Conservation (phyloP, 345 rosid genomes). For the Dimocarpus longan region DNA sequence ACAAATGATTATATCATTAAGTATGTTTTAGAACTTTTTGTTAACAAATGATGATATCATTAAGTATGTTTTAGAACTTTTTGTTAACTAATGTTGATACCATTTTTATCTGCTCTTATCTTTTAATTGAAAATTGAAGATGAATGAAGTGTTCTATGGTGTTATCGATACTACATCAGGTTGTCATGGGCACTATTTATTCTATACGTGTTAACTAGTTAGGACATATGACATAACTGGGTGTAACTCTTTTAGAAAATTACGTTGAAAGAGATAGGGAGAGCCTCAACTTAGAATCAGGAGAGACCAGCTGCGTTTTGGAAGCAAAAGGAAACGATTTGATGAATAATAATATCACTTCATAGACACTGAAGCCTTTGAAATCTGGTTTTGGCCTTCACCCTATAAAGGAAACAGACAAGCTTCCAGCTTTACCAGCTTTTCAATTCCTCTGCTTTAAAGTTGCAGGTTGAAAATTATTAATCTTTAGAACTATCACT, state of each 20-base stretch:
- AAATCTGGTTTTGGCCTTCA: not conserved
- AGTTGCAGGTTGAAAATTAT: not conserved
- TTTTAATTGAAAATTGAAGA: constrained; percentile 6
- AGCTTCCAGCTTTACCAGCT: not conserved
- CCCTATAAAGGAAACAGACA: not conserved
- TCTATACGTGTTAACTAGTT: not conserved
- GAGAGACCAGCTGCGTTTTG: not conserved
- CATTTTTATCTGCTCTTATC: not conserved
- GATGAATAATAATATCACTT: not conserved
- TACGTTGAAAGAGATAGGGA: not conserved
- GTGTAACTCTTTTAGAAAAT: not conserved
- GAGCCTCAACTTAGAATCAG: not conserved
- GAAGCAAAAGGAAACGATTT: not conserved
- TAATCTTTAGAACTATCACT: not conserved
- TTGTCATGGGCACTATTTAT: not conserved
- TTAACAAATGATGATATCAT: too few relatives aligned
- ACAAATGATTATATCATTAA: too few relatives aligned
- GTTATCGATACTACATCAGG: not conserved
- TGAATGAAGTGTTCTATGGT: not conserved
- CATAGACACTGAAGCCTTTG: not conserved
- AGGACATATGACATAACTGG: not conserved
- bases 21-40: too few relatives aligned
- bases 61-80: not conserved
- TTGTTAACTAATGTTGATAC: not conserved
- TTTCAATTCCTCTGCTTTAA: not conserved